phyloP scores from a whole-genome alignment of 306 rosid genomes.

The Myrica gale region DNA sequence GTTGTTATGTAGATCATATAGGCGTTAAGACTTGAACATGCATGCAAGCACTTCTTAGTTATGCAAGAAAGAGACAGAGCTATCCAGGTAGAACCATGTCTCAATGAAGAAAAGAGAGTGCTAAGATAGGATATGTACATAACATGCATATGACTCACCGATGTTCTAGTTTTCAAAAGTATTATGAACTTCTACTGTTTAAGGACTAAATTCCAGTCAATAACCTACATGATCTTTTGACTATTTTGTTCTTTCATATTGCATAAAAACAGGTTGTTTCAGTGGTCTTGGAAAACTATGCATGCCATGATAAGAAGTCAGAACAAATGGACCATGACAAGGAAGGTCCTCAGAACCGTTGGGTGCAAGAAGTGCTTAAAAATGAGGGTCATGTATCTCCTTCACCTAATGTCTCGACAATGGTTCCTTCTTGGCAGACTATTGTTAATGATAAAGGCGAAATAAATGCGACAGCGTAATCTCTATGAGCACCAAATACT shows the following conservation, averaged over 20 bases:
- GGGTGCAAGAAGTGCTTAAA: constrained; percentile 58
- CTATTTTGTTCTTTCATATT: constrained; percentile 14
- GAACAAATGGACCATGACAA: constrained; percentile 33
- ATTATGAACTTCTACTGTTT: not conserved
- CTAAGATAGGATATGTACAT: constrained; percentile 1
- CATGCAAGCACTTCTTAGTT: not conserved
- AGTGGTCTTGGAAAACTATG: constrained; percentile 83
- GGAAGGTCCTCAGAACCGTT: constrained; percentile 39
- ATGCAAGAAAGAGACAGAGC: not conserved
- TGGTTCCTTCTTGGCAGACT: constrained; percentile 61
- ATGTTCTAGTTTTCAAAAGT: too few relatives aligned
- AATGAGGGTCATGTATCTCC: constrained; percentile 49
- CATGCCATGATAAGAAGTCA: constrained; percentile 33
- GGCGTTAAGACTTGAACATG: not conserved
- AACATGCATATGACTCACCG: not conserved
- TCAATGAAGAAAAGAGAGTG: constrained; percentile 4
- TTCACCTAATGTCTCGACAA: constrained; percentile 42
- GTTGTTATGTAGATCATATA: not conserved
- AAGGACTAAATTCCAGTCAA: constrained; percentile 13
- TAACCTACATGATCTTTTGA: constrained; percentile 21
- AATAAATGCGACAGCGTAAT: constrained; percentile 61
- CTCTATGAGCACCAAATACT: constrained; percentile 25
- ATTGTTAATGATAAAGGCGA: constrained; percentile 60
- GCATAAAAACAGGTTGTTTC: constrained; percentile 65
- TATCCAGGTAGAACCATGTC: not conserved